phyloP scores from a whole-genome alignment of 2,329 filamentous ascomycete species.

The Pyricularia sp. region DNA sequence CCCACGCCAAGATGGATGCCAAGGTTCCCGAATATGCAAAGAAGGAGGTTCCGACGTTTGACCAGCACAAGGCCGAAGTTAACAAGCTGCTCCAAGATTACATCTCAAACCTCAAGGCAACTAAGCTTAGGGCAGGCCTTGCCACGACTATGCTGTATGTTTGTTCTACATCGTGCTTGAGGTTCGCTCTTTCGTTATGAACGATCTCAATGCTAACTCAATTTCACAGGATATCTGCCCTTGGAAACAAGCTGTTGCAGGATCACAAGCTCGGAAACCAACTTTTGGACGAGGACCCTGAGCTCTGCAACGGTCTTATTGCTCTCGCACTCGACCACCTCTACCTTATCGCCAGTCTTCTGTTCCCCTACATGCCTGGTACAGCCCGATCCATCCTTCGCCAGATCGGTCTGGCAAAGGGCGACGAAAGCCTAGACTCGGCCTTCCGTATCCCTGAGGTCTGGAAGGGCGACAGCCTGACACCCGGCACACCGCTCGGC shows the following conservation, averaged over 20 bases:
- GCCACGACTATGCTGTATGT: constrained; percentile 48
- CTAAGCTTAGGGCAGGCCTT: constrained; percentile 61
- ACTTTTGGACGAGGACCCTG: constrained; percentile 41
- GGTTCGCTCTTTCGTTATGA: constrained; percentile 30
- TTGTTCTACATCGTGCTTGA: constrained; percentile 21
- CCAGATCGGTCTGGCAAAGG: constrained; percentile 45
- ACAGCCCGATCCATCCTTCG: constrained; percentile 65
- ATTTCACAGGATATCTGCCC: constrained; percentile 41
- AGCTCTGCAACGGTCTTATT: constrained; percentile 49
- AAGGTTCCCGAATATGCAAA: constrained; percentile 35
- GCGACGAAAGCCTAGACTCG: background rate
- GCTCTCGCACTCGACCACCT: constrained; percentile 78
- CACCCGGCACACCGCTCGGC: constrained; percentile 71
- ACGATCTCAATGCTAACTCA: background rate
- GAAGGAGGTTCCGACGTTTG: background rate
- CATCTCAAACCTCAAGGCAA: constrained; percentile 57
- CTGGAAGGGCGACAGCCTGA: constrained; percentile 53
- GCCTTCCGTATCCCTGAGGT: constrained; percentile 49
- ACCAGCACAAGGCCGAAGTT: constrained; percentile 32
- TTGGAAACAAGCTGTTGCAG: constrained; percentile 39
- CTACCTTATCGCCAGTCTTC: constrained; percentile 68
- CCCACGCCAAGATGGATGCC: constrained; percentile 65
- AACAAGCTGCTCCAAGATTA: constrained; percentile 60
- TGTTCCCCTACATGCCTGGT: constrained; percentile 79
- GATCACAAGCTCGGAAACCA: constrained; percentile 30